Evolutionary conservation across 164 flowering plant species (phyloP), one percentile per base, ranked within the genome.

Genomic region (Macadamia tetraphylla): DNA sequence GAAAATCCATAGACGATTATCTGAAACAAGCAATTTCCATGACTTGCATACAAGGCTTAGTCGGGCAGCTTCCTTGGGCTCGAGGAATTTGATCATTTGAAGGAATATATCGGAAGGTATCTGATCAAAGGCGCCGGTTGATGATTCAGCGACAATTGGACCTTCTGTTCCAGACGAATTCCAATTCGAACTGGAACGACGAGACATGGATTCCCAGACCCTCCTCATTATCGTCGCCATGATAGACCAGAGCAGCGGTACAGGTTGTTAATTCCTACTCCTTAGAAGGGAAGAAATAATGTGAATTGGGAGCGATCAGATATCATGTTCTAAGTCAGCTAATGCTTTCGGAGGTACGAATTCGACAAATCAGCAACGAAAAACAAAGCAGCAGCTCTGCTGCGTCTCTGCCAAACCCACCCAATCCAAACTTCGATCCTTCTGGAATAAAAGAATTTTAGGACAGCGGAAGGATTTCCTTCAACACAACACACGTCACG

Each of bases 1-100:
- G 78, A 71, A 79, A 68, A 89, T 77, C 98, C 98, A 94, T 7
- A 94, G 78, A 18, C 78, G 82, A 77, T 91, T 78, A 68, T 87
- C 94, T 17, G 81, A 79, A n/a, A 84, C 81, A 10, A 89, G 68
- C 14, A 60, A 58, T 46, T 70, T 82, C 97, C 87, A 91, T 5
- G 79, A 60, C 63, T 76, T 87, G 78, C 90, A 85, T 0, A 89
- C 86, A 0, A 77, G 23, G 48, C 82, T 65, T 32, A 83, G 59
- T 35, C 62, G 83, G 12, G 88, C 91, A 3, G 86, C 82, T 42
- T 87, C 93, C 62, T 76, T 86, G 7, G 98, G 97, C 0, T 80
- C 91, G 6, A 87, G 51, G 8, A 82, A 48, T 42, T 71, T 77
- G 44, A 94, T 67, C 32, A 94, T 91, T 31, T 81, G 86, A 52